Percentiles rank a stretch among this genome's conserved stretches.
These are phyloP conservation scores for Lagenidium giganteum DNA, from an alignment of 352 stramenopile genomes.

Conservation along the genomic window DNA sequence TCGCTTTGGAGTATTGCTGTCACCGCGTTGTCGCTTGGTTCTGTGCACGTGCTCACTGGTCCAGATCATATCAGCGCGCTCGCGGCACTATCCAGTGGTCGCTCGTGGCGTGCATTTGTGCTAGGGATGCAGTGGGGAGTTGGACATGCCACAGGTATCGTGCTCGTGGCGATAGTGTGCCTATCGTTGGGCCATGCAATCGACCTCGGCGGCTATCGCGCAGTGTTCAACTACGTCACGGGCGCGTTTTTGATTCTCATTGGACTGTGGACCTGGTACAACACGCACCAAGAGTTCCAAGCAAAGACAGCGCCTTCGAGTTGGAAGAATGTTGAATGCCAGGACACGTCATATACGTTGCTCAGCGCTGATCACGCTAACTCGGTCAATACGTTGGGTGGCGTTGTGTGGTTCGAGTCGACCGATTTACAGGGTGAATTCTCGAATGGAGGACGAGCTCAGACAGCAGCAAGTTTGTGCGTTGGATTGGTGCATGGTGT, in stretches of 20 bases:
- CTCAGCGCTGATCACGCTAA: slow-evolving; percentile 7
- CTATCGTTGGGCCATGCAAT: slow-evolving; percentile 42
- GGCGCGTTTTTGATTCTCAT: slow-evolving; percentile 59
- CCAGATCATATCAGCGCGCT: slow-evolving; percentile 88
- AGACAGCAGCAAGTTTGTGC: slow-evolving; percentile 28
- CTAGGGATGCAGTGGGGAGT: slow-evolving; percentile 86
- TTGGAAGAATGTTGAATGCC: slow-evolving; percentile 49
- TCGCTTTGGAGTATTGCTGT: slow-evolving; percentile 22
- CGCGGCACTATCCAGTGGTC: slow-evolving; percentile 73
- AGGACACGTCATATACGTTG: slow-evolving; percentile 48
- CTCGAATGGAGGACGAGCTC: slow-evolving; percentile 7
- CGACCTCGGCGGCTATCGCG: slow-evolving; percentile 22
- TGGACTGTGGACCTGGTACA: slow-evolving; percentile 42
- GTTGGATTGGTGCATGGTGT: slow-evolving; percentile 87
- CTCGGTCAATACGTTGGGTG: background rate
- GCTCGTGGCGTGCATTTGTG: slow-evolving; percentile 60
- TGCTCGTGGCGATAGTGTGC: slow-evolving; percentile 47
- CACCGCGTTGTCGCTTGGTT: slow-evolving; percentile 37
- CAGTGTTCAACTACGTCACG: slow-evolving; percentile 57
- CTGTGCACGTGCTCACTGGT: slow-evolving; percentile 59
- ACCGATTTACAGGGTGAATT: slow-evolving; percentile 5
- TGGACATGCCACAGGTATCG: slow-evolving; percentile 84
- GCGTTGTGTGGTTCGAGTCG: slow-evolving; percentile 8
- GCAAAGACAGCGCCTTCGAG: slow-evolving; percentile 23
- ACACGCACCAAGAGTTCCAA: slow-evolving; percentile 30